Evolutionary conservation across 257 asterid species (phyloP).

Genomic region (Scutellaria minor): DNA sequence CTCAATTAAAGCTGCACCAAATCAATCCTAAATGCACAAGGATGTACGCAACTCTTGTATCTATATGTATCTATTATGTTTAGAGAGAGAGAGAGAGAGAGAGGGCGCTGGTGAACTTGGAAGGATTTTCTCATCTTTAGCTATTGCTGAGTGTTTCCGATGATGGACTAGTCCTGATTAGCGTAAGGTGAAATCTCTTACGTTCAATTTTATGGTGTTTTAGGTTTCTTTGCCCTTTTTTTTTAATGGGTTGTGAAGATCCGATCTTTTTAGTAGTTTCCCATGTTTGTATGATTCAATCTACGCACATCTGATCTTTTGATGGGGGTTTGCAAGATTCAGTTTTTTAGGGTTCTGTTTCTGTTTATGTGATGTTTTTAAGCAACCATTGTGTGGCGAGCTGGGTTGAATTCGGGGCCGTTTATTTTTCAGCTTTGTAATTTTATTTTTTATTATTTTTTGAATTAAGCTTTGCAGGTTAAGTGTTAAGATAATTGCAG

Average conservation of each 20-base stretch:
- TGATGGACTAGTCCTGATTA: conserved; percentile 32
- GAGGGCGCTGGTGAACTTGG: conserved; percentile 30
- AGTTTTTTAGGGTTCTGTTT: conserved; percentile 19
- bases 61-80: background rate
- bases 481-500: conserved; percentile 28
- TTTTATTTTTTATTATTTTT: background rate
- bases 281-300: conserved; percentile 16
- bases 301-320: background rate
- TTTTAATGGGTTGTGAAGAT: conserved; percentile 25
- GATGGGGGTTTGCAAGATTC: conserved; percentile 30
- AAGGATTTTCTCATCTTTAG: conserved; percentile 28
- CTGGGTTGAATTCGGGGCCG: conserved; percentile 31
- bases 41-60: conserved; percentile 5
- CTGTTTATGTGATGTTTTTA: conserved; percentile 15
- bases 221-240: background rate
- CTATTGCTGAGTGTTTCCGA: conserved; percentile 31
- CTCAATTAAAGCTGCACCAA: conserved; percentile 32
- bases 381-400: conserved; percentile 36
- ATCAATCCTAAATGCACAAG: conserved; percentile 29
- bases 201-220: conserved; percentile 29
- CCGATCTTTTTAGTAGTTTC: conserved; percentile 31
- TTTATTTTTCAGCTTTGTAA: too few species aligned
- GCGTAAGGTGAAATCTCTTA: conserved; percentile 51
- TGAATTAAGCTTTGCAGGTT: conserved; percentile 27
- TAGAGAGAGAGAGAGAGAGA: conserved; percentile 9